Conservation (phyloP, 352 stramenopile genomes). For the Plasmopara muralis region DNA sequence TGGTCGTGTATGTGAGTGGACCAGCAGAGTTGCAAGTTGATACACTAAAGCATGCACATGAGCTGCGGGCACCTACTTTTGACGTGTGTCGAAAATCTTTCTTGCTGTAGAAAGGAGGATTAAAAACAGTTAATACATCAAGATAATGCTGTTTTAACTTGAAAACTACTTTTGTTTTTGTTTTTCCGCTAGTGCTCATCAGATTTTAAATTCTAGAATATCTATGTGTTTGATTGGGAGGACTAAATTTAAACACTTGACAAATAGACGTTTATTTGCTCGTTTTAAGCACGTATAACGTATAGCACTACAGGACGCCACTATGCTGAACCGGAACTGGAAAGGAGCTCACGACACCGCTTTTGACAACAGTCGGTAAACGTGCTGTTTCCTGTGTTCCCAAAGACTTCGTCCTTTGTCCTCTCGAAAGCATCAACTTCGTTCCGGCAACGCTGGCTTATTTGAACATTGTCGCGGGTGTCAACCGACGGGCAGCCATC, state of each 20-base stretch:
- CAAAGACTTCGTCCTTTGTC: not conserved
- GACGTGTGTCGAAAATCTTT: constrained; percentile 46
- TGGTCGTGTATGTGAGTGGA: constrained; percentile 42
- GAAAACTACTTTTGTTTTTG: too few relatives aligned
- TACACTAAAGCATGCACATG: constrained; percentile 21
- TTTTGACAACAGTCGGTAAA: not conserved
- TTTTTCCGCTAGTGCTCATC: too few relatives aligned
- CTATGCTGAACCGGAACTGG: not conserved
- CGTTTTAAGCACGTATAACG: not conserved
- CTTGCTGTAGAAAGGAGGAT: constrained; percentile 20
- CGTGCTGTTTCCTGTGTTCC: not conserved
- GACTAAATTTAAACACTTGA: not conserved
- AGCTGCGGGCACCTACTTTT: constrained; percentile 30
- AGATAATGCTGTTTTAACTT: too few relatives aligned
- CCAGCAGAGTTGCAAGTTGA: constrained; percentile 33
- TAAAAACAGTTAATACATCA: too few relatives aligned
- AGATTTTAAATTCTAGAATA: too few relatives aligned
- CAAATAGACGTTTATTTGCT: not conserved
- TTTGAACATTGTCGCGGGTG: not conserved
- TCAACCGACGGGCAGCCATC: not conserved
- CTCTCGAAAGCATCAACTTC: not conserved
- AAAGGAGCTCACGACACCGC: not conserved
- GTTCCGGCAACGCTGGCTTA: not conserved
- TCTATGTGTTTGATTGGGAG: too few relatives aligned
- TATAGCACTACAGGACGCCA: not conserved